These are phyloP conservation scores for Melampsora larici-populina DNA, from an alignment of 1,284 basidiomycete genomes.

Conservation along the genomic window DNA sequence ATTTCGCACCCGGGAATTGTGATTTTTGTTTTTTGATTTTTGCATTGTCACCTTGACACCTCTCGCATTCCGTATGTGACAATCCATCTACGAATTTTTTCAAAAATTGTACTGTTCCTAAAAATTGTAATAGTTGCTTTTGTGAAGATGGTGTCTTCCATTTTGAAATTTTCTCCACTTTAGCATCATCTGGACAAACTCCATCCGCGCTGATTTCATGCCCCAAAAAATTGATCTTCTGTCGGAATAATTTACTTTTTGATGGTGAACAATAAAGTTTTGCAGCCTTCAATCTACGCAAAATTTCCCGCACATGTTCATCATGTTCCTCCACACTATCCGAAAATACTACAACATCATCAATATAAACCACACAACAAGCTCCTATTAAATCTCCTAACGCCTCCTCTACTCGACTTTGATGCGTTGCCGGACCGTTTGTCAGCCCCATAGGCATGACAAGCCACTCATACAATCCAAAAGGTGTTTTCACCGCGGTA, in stretches of 20 bases:
- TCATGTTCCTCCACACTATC: neutral
- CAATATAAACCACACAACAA: too few species aligned
- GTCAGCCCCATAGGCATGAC: constrained; percentile 59
- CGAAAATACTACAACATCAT: constrained; percentile 56
- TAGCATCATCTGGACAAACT: constrained; percentile 53
- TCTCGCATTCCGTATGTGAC: too few species aligned
- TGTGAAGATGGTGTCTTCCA: constrained; percentile 54
- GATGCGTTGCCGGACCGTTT: too few species aligned
- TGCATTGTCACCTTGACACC: too few species aligned
- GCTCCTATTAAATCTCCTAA: too few species aligned
- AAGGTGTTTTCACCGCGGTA: neutral
- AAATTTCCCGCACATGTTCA: neutral
- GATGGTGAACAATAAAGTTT: neutral
- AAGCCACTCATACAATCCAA: constrained; percentile 55
- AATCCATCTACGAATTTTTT: constrained; percentile 54
- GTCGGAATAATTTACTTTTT: constrained; percentile 38
- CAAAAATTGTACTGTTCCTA: constrained; percentile 56
- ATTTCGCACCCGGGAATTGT: too few species aligned
- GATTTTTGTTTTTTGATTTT: too few species aligned
- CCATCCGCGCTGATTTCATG: constrained; percentile 53
- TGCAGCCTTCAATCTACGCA: neutral
- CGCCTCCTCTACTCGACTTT: too few species aligned
- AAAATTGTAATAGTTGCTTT: constrained; percentile 53
- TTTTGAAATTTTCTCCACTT: constrained; percentile 52
- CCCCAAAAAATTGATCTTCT: constrained; percentile 53